Conservation (phyloP, 2,329 filamentous ascomycete genomes). For the Phaeosphaeria sp. region DNA sequence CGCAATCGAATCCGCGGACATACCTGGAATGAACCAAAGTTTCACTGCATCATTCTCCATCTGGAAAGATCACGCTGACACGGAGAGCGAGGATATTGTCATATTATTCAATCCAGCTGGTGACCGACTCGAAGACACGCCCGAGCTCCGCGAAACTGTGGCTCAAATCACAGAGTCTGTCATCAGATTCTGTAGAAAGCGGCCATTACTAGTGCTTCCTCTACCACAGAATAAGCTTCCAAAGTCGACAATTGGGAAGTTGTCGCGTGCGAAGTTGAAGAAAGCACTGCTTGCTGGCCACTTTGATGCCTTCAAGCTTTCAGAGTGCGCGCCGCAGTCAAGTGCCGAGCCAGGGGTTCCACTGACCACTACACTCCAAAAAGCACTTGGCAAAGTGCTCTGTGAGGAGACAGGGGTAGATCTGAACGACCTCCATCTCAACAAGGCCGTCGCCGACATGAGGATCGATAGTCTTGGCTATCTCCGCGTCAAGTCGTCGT, state of each 20-base stretch:
- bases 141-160: conserved; percentile 6
- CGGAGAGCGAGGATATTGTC: conserved; percentile 10
- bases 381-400: not conserved
- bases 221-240: conserved; percentile 8
- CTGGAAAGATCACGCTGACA: conserved; percentile 4
- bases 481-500: conserved; percentile 12
- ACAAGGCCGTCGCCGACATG: conserved; percentile 3
- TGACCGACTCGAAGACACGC: not conserved
- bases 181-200: conserved; percentile 9
- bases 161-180: conserved; percentile 5
- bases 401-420: conserved; percentile 6
- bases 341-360: not conserved
- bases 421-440: not conserved
- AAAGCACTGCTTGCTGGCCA: conserved; percentile 3
- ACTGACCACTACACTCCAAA: conserved; percentile 8
- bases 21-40: conserved; percentile 13
- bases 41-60: conserved; percentile 10
- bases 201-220: conserved; percentile 3
- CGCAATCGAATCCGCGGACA: conserved; percentile 22
- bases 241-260: conserved; percentile 11
- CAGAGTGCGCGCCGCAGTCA: conserved; percentile 2
- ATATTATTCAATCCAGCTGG: conserved; percentile 7
- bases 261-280: conserved; percentile 11
- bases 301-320: conserved; percentile 1
- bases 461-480: conserved; percentile 12